A percentile compares a stretch with the other conserved stretches of the same genome.
Conservation (phyloP, 305 asterid species). For the Coffea humblotiana region DNA sequence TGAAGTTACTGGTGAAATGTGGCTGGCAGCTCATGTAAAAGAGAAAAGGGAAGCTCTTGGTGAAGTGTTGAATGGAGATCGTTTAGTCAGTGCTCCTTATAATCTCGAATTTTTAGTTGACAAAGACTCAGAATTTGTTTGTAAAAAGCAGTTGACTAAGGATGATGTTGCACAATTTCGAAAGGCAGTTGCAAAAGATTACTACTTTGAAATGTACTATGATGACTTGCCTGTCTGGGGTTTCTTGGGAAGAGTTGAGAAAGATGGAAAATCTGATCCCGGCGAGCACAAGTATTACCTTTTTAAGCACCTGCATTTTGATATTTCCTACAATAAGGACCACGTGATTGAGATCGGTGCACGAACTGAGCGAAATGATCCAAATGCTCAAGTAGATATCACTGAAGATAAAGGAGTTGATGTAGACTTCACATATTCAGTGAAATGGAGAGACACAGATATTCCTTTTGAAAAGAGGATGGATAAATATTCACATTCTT, state of each 20-base stretch:
- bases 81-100: constrained; percentile 46
- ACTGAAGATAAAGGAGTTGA: constrained; percentile 42
- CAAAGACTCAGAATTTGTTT: constrained; percentile 39
- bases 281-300: constrained; percentile 41
- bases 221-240: constrained; percentile 52
- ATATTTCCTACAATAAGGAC: constrained; percentile 36
- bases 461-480: constrained; percentile 44
- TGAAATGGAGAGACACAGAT: constrained; percentile 43
- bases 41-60: constrained; percentile 50
- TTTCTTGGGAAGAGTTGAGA: constrained; percentile 42
- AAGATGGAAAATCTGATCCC: constrained; percentile 42
- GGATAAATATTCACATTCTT: constrained; percentile 44
- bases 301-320: constrained; percentile 47
- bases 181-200: constrained; percentile 43
- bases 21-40: constrained; percentile 32
- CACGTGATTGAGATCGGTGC: constrained; percentile 46
- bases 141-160: constrained; percentile 38
- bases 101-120: constrained; percentile 37
- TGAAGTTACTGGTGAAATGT: constrained; percentile 7
- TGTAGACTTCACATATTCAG: constrained; percentile 43
- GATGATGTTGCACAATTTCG: constrained; percentile 41
- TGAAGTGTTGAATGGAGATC: constrained; percentile 49
- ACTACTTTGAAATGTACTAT: constrained; percentile 49
- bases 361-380: constrained; percentile 42
- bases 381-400: constrained; percentile 42